These are phyloP conservation scores for Rhexocercosporidium sp. DNA, from an alignment of 2,329 filamentous ascomycete species.

Conservation along the genomic window DNA sequence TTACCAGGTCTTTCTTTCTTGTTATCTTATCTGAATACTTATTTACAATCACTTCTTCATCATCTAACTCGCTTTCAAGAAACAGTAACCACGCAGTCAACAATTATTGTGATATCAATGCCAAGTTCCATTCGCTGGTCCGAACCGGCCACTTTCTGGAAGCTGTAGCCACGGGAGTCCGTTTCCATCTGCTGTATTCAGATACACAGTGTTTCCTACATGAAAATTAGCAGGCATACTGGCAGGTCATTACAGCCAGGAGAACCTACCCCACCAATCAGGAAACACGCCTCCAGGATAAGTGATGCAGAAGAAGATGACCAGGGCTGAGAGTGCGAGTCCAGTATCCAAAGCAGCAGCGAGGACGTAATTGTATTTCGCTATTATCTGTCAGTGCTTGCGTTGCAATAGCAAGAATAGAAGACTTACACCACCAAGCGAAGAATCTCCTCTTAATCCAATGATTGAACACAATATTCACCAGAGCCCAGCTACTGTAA, in stretches of 20 bases:
- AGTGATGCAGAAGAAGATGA: conserved; percentile 73
- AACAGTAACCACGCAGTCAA: no score
- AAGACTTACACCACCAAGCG: conserved; percentile 61
- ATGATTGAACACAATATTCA: conserved; percentile 74
- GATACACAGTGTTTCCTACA: conserved; percentile 28
- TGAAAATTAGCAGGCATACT: no score
- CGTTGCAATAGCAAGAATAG: conserved; percentile 66
- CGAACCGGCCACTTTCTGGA: conserved; percentile 29
- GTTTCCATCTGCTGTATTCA: conserved; percentile 35
- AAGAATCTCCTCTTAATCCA: conserved; percentile 67
- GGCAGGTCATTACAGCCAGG: no score
- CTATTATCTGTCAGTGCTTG: conserved; percentile 57
- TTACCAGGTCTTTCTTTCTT: no score
- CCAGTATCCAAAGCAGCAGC: conserved; percentile 75
- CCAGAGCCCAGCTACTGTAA: conserved; percentile 74
- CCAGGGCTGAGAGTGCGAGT: conserved; percentile 67
- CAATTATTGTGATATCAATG: no score
- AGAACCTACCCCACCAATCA: conserved; percentile 65
- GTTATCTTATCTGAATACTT: no score
- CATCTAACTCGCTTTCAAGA: no score
- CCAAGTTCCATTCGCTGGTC: conserved; percentile 12
- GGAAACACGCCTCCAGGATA: conserved; percentile 60
- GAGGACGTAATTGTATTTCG: conserved; percentile 78
- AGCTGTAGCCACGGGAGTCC: conserved; percentile 23
- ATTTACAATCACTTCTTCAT: no score